These are phyloP conservation scores for Turnera subulata DNA, from an alignment of 345 rosid genomes.

Conservation along the genomic window DNA sequence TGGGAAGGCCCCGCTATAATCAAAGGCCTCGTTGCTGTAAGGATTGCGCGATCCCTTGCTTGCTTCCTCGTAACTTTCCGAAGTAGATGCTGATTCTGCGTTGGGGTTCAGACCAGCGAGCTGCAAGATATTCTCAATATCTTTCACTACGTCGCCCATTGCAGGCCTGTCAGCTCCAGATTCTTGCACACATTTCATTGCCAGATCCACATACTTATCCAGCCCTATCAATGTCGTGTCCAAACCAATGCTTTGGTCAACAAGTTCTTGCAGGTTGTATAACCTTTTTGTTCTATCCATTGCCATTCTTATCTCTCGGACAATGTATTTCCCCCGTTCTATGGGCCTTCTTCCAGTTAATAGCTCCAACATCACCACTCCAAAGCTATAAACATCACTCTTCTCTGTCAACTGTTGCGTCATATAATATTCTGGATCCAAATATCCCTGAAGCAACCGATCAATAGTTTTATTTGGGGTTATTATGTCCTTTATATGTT, in stretches of 20 bases:
- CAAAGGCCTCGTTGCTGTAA: conserved; percentile 13
- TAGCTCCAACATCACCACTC: conserved; percentile 78
- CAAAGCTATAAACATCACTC: conserved; percentile 94
- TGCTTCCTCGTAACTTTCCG: conserved; percentile 14
- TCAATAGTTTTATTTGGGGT: background rate
- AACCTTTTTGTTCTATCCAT: conserved; percentile 53
- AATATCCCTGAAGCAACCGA: conserved; percentile 52
- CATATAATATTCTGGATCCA: conserved; percentile 97
- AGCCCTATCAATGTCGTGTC: conserved; percentile 34
- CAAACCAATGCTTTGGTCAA: conserved; percentile 55
- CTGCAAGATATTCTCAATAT: conserved; percentile 27
- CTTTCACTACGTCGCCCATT: conserved; percentile 32
- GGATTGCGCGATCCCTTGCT: conserved; percentile 15
- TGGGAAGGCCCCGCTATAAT: conserved; percentile 19
- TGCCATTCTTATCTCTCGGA: conserved; percentile 57
- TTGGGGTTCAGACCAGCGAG: conserved; percentile 30
- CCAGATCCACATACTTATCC: conserved; percentile 20
- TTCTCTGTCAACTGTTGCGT: conserved; percentile 85
- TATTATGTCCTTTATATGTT: too few species aligned
- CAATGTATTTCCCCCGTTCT: conserved; percentile 77
- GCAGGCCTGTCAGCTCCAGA: conserved; percentile 22
- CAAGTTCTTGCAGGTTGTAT: conserved; percentile 56
- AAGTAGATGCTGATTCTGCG: conserved; percentile 21
- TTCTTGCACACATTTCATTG: conserved; percentile 24
- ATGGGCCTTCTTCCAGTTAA: conserved; percentile 68